Conservation (phyloP, 73 alveolate species). For the Uronychia setigera region DNA sequence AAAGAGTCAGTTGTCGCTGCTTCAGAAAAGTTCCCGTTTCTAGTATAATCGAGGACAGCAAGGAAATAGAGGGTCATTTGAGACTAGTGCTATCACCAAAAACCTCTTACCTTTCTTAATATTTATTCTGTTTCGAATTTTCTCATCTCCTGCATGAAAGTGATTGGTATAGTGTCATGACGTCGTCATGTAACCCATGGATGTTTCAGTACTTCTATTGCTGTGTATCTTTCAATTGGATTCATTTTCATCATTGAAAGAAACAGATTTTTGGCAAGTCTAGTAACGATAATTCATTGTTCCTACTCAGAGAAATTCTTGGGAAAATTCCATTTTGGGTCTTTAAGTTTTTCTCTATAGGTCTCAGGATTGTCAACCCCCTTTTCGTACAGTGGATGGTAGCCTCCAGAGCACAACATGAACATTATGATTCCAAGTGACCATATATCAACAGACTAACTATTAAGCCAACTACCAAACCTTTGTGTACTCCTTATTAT, state of each 20-base stretch:
- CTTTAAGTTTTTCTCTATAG: conserved; percentile 39
- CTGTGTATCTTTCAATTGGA: conserved; percentile 76
- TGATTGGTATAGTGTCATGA: conserved; percentile 70
- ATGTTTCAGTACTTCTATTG: conserved; percentile 75
- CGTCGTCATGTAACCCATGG: conserved; percentile 86
- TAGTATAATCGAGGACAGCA: neutral
- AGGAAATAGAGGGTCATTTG: neutral
- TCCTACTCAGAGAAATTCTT: conserved; percentile 23
- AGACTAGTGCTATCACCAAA: neutral
- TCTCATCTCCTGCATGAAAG: conserved; percentile 64
- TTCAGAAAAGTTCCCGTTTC: neutral
- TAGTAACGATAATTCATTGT: conserved; percentile 63
- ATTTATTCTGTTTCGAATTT: conserved; percentile 41
- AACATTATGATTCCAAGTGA: conserved; percentile 36
- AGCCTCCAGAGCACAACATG: conserved; percentile 25
- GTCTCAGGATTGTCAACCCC: conserved; percentile 51
- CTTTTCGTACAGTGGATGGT: conserved; percentile 32
- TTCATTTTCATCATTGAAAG: conserved; percentile 63
- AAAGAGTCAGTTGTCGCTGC: neutral
- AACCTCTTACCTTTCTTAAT: conserved; percentile 17
- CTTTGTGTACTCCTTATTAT: conserved; percentile 69
- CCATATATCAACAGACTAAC: conserved; percentile 42
- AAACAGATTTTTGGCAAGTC: conserved; percentile 74
- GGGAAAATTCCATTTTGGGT: conserved; percentile 4
- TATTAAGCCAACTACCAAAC: neutral